phyloP scores from a whole-genome alignment of 2,329 filamentous ascomycete species.

The Sporothrix globosa region DNA sequence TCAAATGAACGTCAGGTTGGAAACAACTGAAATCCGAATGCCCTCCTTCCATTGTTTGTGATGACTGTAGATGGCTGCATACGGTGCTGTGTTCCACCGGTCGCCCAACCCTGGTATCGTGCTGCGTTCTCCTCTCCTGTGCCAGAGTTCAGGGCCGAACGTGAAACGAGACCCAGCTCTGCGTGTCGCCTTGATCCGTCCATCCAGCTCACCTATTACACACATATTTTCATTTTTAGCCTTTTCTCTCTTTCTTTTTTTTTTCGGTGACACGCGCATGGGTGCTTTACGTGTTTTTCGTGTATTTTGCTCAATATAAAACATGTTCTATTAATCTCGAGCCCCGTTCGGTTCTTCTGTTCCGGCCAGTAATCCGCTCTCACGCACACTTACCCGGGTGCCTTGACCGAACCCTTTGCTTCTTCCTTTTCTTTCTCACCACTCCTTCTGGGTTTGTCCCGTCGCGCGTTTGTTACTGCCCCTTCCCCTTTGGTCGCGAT shows the following conservation, averaged over 20 bases:
- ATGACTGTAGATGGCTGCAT: background rate
- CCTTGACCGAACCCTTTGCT: background rate
- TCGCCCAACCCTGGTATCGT: slow-evolving; percentile 14
- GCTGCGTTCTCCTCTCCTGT: slow-evolving; percentile 8
- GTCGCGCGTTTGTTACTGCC: background rate
- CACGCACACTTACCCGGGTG: slow-evolving; percentile 21
- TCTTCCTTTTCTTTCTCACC: background rate
- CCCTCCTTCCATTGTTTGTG: background rate
- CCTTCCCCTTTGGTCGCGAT: slow-evolving; percentile 3
- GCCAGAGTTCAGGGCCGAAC: background rate
- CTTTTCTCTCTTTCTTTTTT: background rate
- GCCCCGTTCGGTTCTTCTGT: background rate
- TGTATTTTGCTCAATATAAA: slow-evolving; percentile 15
- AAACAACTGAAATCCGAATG: background rate
- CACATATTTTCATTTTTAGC: too few relatives aligned
- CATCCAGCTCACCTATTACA: background rate
- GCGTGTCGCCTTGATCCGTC: background rate
- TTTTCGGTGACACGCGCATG: background rate
- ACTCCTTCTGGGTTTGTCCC: background rate
- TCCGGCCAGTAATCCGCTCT: background rate
- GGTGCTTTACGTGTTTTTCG: background rate
- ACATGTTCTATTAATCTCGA: slow-evolving; percentile 4
- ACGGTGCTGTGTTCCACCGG: slow-evolving; percentile 2
- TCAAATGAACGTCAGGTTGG: background rate
- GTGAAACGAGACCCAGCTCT: slow-evolving; percentile 7